phyloP scores from a whole-genome alignment of 129 eudicot genomes.

The Oenanthe sinensis region DNA sequence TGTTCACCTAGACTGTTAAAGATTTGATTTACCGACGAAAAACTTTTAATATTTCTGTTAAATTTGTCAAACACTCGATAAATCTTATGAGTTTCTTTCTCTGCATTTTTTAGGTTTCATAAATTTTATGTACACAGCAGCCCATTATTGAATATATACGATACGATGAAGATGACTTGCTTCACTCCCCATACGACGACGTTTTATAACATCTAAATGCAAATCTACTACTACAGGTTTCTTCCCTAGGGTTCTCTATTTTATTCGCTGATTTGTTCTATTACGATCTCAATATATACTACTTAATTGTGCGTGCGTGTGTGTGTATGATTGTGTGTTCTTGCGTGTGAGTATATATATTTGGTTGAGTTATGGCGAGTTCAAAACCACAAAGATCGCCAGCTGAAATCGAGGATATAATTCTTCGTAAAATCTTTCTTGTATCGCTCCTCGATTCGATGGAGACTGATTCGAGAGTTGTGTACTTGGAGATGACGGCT shows the following conservation, averaged over 20 bases:
- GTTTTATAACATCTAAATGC: not conserved
- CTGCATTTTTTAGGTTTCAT: not conserved
- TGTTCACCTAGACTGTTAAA: no score
- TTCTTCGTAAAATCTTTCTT: slow-evolving; percentile 68
- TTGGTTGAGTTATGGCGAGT: slow-evolving; percentile 35
- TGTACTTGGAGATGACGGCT: slow-evolving; percentile 82
- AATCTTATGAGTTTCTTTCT: not conserved
- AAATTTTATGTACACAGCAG: not conserved
- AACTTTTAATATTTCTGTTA: no score
- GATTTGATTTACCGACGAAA: no score
- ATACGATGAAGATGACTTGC: not conserved
- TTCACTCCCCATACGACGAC: not conserved
- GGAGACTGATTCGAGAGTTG: slow-evolving; percentile 55
- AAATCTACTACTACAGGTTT: not conserved
- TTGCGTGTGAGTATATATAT: not conserved
- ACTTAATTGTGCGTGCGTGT: not conserved
- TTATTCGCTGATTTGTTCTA: not conserved
- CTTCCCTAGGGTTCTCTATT: not conserved
- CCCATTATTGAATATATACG: not conserved
- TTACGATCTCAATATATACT: not conserved
- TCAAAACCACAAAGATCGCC: slow-evolving; percentile 59
- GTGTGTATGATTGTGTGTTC: not conserved
- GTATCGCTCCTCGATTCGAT: slow-evolving; percentile 68
- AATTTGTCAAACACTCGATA: no score
- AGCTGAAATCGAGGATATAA: slow-evolving; percentile 81